Evolutionary conservation across 2,329 filamentous ascomycete genomes (phyloP).

Genomic region (Cladosporium phlei): DNA sequence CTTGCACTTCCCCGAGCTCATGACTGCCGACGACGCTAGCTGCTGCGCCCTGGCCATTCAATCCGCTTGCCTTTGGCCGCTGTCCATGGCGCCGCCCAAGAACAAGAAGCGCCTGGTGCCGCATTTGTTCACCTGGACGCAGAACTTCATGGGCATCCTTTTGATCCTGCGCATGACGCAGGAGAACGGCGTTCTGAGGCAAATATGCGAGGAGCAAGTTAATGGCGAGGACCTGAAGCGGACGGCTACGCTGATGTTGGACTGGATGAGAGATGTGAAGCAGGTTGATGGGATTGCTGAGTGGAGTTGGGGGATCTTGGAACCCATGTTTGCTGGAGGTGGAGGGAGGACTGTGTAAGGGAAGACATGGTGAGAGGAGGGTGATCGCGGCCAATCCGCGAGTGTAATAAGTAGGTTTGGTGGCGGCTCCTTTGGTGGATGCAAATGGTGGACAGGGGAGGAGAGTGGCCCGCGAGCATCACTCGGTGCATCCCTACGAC

Average conservation of each 20-base stretch:
- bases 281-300: conserved; percentile 50
- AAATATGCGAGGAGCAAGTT: conserved; percentile 50
- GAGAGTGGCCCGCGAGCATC: too few relatives aligned
- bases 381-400: too few relatives aligned
- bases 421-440: too few relatives aligned
- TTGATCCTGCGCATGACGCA: conserved; percentile 53
- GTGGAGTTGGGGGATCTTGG: conserved; percentile 53
- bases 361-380: too few relatives aligned
- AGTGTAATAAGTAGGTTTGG: too few relatives aligned
- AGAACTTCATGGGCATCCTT: conserved; percentile 57
- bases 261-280: conserved; percentile 57
- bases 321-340: conserved; percentile 36
- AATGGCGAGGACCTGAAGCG: conserved; percentile 44
- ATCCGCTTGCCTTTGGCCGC: conserved; percentile 56
- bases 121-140: conserved; percentile 58
- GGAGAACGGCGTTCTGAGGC: conserved; percentile 47
- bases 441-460: too few relatives aligned
- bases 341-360: neutral
- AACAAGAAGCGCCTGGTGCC: conserved; percentile 56
- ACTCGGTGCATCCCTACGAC: too few relatives aligned
- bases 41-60: conserved; percentile 55
- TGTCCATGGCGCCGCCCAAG: conserved; percentile 54
- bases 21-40: conserved; percentile 51
- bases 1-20: conserved; percentile 51
- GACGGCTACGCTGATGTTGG: conserved; percentile 51